Evolutionary conservation across 1,284 basidiomycete genomes (phyloP), one percentile per base, ranked within the genome.

Genomic region (Gomphus bonarii): DNA sequence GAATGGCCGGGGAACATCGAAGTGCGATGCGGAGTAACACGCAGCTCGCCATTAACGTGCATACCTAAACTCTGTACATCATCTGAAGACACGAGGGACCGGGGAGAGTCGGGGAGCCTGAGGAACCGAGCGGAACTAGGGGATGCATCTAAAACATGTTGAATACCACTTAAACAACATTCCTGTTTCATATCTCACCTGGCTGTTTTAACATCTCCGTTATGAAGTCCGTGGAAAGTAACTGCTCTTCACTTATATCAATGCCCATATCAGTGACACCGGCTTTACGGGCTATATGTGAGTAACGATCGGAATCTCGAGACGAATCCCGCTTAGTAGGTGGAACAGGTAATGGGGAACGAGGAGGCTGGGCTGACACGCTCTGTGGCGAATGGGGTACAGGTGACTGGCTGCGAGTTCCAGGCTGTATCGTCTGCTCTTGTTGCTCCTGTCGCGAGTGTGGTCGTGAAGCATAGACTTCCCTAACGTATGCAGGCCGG

Each of bases 221-320:
- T 60, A 84, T 82, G 65, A 83, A 78, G 2, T 78, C 76, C 3
- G 82, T 81, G 3, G 80, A 75, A 14, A 84, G 72, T 49, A 82
- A 68, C 18, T 75, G 71, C 62, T 81, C 78, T 62, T 82, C 80
- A n/a, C 72, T 67, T 25, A 75, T 71, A 66, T 81, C 79, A 48
- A 78, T 72, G 51, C 74, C 75, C 58, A 82, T 78, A 58, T 72
- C 75, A 8, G 79, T 80, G n/a, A 78, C 74, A 11, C 78, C 80
- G 64, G 82, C 81, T 60, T 80, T 76, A 80, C 80, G 82, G 63
- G 80, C 77, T 64, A 74, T 69, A 3, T 76, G 63, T 7, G 69
- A 67, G 36, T 65, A 60, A 11, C 55, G 40, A 38, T 42, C 53
- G 49, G 55, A 49, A 56, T 40, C n/a, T n/a, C 48, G 57, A 49